These are phyloP conservation scores for Periconia sp. DNA, from an alignment of 2,329 filamentous ascomycete genomes.

Conservation along the genomic window DNA sequence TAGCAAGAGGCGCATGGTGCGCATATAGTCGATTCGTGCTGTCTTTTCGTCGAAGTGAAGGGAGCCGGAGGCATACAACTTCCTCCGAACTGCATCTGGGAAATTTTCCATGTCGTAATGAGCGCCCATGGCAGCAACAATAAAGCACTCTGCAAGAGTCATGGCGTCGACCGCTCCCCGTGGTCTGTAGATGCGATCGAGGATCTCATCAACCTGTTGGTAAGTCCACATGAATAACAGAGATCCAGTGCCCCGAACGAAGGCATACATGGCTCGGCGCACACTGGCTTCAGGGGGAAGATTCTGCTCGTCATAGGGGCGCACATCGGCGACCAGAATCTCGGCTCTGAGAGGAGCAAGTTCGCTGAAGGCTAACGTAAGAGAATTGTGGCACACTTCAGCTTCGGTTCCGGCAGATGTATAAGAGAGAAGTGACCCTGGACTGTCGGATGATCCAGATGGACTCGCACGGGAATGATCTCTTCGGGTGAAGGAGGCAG, in stretches of 20 bases:
- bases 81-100: slow-evolving; percentile 34
- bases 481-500: slow-evolving; percentile 28
- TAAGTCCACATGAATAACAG: slow-evolving; percentile 44
- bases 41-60: slow-evolving; percentile 41
- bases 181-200: slow-evolving; percentile 43
- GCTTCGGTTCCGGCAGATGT: slow-evolving; percentile 25
- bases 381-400: slow-evolving; percentile 41
- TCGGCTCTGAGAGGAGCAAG: slow-evolving; percentile 38
- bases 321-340: slow-evolving; percentile 29
- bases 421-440: slow-evolving; percentile 25
- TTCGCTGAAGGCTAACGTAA: slow-evolving; percentile 44
- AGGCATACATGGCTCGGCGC: slow-evolving; percentile 40
- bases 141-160: slow-evolving; percentile 44
- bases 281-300: slow-evolving; percentile 37
- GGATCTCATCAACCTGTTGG: slow-evolving; percentile 36
- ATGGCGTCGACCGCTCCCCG: slow-evolving; percentile 33
- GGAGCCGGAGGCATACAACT: slow-evolving; percentile 42
- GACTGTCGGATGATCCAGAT: slow-evolving; percentile 34
- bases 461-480: slow-evolving; percentile 19
- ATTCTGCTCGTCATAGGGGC: slow-evolving; percentile 31
- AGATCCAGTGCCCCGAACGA: slow-evolving; percentile 43
- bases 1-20: slow-evolving; percentile 43
- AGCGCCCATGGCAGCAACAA: slow-evolving; percentile 43
- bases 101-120: slow-evolving; percentile 46
- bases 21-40: slow-evolving; percentile 35